These are phyloP conservation scores for Malania oleifera DNA, from an alignment of 164 flowering plant species.

Conservation along the genomic window DNA sequence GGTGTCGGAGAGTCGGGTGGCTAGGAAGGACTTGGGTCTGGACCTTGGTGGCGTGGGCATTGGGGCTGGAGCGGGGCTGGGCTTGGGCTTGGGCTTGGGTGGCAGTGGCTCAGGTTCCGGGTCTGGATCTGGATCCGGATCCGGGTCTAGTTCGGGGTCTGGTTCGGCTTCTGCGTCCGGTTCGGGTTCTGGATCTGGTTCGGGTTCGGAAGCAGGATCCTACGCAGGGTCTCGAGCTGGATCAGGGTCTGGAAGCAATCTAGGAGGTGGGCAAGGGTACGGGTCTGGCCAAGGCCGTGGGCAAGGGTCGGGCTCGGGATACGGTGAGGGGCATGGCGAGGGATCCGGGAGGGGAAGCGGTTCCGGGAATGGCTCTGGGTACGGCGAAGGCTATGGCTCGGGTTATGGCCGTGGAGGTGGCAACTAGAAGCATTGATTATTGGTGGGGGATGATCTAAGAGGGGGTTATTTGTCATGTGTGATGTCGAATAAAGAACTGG, in stretches of 20 bases:
- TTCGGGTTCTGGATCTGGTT: constrained; percentile 6
- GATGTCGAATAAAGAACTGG: too few relatives aligned
- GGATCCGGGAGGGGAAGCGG: too few relatives aligned
- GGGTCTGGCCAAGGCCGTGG: background rate
- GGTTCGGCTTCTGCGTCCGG: constrained; percentile 5
- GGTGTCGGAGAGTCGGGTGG: constrained; percentile 26
- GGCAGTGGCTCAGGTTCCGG: constrained; percentile 18
- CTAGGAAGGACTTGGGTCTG: constrained; percentile 36
- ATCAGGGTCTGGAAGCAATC: constrained; percentile 11
- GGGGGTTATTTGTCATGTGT: too few relatives aligned
- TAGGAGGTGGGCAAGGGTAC: background rate
- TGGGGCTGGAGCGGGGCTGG: constrained; percentile 27
- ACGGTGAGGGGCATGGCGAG: background rate
- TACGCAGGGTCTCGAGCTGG: constrained; percentile 4
- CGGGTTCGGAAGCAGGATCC: constrained; percentile 2
- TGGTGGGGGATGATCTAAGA: too few relatives aligned
- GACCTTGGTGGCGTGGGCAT: constrained; percentile 19
- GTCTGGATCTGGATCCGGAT: constrained; percentile 8
- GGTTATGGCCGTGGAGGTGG: background rate
- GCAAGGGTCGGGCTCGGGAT: background rate
- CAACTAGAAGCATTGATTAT: too few relatives aligned
- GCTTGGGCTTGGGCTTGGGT: constrained; percentile 5
- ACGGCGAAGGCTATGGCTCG: background rate
- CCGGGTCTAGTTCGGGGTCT: constrained; percentile 13
- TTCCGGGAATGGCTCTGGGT: too few relatives aligned